Percentiles rank a stretch among this genome's conserved stretches.
Conservation (phyloP, 495 filamentous ascomycete genomes). For the Penicillium canescens region DNA sequence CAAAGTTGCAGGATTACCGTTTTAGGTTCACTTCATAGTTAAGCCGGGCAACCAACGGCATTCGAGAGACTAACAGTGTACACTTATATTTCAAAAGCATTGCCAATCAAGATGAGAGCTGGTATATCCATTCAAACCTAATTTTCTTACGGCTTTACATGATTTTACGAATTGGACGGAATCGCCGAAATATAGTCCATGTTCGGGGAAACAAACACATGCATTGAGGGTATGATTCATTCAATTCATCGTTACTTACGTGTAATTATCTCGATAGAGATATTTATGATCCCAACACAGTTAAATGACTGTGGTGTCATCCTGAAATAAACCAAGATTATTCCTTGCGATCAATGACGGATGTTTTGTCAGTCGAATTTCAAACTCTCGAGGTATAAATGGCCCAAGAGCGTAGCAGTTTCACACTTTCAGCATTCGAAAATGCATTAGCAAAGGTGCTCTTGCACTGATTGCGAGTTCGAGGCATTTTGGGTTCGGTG, state of each 20-base stretch:
- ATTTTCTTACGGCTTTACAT: too few species aligned
- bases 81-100: neutral
- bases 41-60: slow-evolving; percentile 39
- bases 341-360: neutral
- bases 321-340: neutral
- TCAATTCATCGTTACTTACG: neutral
- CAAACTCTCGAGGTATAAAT: neutral
- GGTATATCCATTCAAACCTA: neutral
- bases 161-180: too few species aligned
- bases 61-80: slow-evolving; percentile 1
- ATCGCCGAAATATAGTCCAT: too few species aligned
- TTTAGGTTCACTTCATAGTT: slow-evolving; percentile 29
- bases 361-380: neutral
- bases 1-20: slow-evolving; percentile 37
- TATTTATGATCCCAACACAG: neutral
- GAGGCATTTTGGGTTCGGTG: neutral
- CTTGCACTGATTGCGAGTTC: too few species aligned
- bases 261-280: neutral
- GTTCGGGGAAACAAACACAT: neutral
- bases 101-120: neutral
- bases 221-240: neutral
- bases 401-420: too few species aligned
- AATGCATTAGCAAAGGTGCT: too few species aligned
- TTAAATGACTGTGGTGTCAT: neutral
- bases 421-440: too few species aligned